These are phyloP conservation scores for Colletotrichum sp. DNA, from an alignment of 2,329 filamentous ascomycete species.

Conservation along the genomic window DNA sequence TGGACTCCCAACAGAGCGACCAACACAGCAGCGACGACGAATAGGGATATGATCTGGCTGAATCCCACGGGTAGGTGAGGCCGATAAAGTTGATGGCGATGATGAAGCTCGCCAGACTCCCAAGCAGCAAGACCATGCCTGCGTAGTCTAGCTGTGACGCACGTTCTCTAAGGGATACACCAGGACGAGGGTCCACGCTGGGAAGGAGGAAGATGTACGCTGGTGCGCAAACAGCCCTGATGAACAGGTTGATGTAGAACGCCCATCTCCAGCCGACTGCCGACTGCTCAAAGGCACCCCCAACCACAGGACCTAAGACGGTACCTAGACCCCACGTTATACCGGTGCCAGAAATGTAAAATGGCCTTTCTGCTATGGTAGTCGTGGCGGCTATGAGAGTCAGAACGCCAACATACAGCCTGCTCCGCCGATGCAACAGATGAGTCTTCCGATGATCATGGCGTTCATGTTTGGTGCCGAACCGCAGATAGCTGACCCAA, in stretches of 20 bases:
- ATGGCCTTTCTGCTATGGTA: background rate
- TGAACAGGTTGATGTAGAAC: slow-evolving; percentile 59
- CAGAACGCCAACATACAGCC: slow-evolving; percentile 1
- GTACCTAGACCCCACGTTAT: slow-evolving; percentile 47
- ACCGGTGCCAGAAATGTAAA: slow-evolving; percentile 23
- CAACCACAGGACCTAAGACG: slow-evolving; percentile 44
- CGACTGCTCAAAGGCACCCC: slow-evolving; percentile 45
- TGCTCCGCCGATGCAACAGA: slow-evolving; percentile 42
- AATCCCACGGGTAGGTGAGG: slow-evolving; percentile 49
- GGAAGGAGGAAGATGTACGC: slow-evolving; percentile 32
- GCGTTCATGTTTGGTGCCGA: slow-evolving; percentile 43
- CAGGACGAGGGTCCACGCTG: slow-evolving; percentile 21
- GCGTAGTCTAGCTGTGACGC: slow-evolving; percentile 46
- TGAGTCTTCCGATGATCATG: slow-evolving; percentile 48
- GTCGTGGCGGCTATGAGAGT: background rate
- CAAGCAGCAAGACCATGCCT: slow-evolving; percentile 47
- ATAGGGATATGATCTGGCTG: slow-evolving; percentile 47
- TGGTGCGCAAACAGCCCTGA: slow-evolving; percentile 37
- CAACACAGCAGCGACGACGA: slow-evolving; percentile 44
- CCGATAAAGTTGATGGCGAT: slow-evolving; percentile 59
- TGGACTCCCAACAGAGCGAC: background rate
- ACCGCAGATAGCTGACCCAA: slow-evolving; percentile 42
- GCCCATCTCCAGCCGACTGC: slow-evolving; percentile 44
- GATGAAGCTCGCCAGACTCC: slow-evolving; percentile 41
- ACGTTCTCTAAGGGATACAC: slow-evolving; percentile 27